Evolutionary conservation across 805 yeast species (phyloP), one percentile per base, ranked within the genome.

Genomic region (Yamadazyma tumulicola): DNA sequence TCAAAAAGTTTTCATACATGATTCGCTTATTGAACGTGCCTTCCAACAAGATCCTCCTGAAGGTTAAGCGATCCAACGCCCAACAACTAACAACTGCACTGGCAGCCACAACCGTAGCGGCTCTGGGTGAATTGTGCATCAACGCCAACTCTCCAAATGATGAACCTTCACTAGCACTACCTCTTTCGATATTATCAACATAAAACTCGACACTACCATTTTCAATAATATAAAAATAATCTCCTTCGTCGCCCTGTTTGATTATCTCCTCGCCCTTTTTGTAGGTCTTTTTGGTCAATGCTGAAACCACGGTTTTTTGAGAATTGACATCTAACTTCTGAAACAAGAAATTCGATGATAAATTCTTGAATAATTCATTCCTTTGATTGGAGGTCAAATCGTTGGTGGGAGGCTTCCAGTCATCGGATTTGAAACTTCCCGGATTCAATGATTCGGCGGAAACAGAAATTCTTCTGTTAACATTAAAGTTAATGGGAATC

Each of bases 91-190:
- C 69, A 20, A 77, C 77, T 50, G 82, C 73, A 41, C 83, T 86
- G 6, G 84, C 71, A 7, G 96, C 89, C 18, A 73, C 51, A 1
- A 85, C 97, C 1, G 97, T 87, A 7, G 97, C 97, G 6, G 97
- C 97, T 63, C 98, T 80, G 42, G 97, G 97, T 13, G 96, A 80
- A 59, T 93, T 91, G 67, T 93, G 91, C 96, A 93, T 88, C 50
- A 93, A 73, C 3, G 98, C 98, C 52, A 93, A 74, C 61, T 93
- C 98, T 55, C 98, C 98, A 61, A 93, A 93, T 29, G 91, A 81
- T 4, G 95, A 77, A 5, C 97, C 97, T 25, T 86, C 79, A 7
- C 85, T 82, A n/a, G 85, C 74, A 1, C 83, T 68, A 54, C 76
- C 81, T 24, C 88, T 91, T 51, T 78, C 74, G 28, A 72, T 56